Percentiles rank a stretch among this genome's conserved stretches.
Conservation (phyloP, 805 yeast species). For the Saccharomycopsis fibuligera region DNA sequence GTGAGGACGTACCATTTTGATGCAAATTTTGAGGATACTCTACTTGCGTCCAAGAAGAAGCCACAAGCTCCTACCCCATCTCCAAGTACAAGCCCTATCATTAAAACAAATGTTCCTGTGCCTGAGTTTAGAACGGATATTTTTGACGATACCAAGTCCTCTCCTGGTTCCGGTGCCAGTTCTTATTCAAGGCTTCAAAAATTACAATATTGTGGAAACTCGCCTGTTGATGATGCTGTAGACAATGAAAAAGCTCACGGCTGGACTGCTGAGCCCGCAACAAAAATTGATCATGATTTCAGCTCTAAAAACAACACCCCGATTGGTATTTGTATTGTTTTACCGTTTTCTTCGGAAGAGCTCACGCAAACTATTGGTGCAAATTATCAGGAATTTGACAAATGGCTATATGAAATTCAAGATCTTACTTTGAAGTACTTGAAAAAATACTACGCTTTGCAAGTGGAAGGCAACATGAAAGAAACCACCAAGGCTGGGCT, state of each 20-base stretch:
- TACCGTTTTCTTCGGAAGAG: conserved; percentile 13
- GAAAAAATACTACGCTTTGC: conserved; percentile 14
- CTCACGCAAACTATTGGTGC: conserved; percentile 17
- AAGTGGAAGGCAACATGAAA: conserved; percentile 1
- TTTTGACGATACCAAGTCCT: no score
- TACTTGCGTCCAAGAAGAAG: neutral
- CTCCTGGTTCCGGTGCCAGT: no score
- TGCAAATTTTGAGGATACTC: conserved; percentile 18
- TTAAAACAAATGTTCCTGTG: neutral
- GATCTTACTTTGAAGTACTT: conserved; percentile 19
- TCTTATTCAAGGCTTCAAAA: no score
- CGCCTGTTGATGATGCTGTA: no score
- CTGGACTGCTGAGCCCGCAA: conserved; percentile 16
- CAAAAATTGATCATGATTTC: conserved; percentile 20
- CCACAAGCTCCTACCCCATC: conserved; percentile 2
- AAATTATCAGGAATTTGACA: conserved; percentile 19
- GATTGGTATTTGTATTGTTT: conserved; percentile 18
- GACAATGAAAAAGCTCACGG: neutral
- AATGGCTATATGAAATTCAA: conserved; percentile 21
- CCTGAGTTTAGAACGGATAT: neutral
- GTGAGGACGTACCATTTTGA: conserved; percentile 21
- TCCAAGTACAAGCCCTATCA: neutral
- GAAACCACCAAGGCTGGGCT: neutral
- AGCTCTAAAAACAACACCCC: conserved; percentile 20
- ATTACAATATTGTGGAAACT: no score